Conservation (phyloP, 2,329 filamentous ascomycete species). For the Cordyceps javanica region DNA sequence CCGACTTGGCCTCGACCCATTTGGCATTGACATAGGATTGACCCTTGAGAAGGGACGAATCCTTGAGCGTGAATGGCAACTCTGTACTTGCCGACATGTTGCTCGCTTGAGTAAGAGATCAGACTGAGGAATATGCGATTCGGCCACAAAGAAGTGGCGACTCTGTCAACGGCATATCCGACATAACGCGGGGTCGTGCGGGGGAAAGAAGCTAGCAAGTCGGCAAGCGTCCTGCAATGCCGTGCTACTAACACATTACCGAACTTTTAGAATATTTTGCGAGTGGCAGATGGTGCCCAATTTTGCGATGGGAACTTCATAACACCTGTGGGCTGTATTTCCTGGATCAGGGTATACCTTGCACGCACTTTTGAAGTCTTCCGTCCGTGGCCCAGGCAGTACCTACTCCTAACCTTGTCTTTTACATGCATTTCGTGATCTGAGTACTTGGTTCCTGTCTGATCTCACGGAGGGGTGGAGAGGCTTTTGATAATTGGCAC, state of each 20-base stretch:
- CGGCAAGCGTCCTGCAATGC: not conserved
- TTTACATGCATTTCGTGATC: too few relatives aligned
- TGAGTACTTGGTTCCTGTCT: too few relatives aligned
- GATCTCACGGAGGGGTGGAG: too few relatives aligned
- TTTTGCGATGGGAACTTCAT: too few relatives aligned
- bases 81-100: constrained; percentile 9
- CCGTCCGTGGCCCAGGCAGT: too few relatives aligned
- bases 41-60: constrained; percentile 41
- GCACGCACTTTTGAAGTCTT: too few relatives aligned
- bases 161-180: not conserved
- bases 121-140: not conserved
- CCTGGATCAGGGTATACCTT: too few relatives aligned
- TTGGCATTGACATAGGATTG: constrained; percentile 45
- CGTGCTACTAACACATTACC: not conserved
- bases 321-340: too few relatives aligned
- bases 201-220: not conserved
- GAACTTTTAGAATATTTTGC: too few relatives aligned
- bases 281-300: too few relatives aligned
- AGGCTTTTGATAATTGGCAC: too few relatives aligned
- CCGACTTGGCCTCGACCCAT: constrained; percentile 39
- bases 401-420: too few relatives aligned
- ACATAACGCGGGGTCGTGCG: constrained; percentile 3
- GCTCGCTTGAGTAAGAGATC: not conserved
- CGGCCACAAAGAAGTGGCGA: not conserved
- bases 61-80: constrained; percentile 37